Conservation (phyloP, 768 basidiomycete species). For the Ramaria sp. region DNA sequence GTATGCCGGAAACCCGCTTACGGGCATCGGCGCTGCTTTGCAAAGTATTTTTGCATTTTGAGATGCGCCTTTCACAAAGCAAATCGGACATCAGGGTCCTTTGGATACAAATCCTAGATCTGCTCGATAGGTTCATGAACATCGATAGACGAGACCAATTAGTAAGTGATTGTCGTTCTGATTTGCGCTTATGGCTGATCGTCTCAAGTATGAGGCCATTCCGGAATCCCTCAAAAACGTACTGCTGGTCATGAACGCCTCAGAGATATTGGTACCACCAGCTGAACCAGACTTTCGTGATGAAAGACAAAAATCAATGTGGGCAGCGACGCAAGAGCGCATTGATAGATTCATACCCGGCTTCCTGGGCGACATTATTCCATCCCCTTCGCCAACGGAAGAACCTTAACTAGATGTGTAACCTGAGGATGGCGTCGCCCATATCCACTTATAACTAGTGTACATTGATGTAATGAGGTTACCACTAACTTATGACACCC, state of each 20-base stretch:
- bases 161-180: conserved; percentile 36
- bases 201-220: conserved; percentile 75
- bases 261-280: conserved; percentile 69
- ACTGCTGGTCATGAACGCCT: conserved; percentile 90
- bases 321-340: conserved; percentile 77
- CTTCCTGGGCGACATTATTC: conserved; percentile 67
- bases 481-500: not conserved
- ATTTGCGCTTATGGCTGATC: not conserved
- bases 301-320: conserved; percentile 59
- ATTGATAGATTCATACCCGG: conserved; percentile 89
- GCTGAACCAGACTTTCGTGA: conserved; percentile 35
- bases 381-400: conserved; percentile 28
- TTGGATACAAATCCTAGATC: conserved; percentile 85
- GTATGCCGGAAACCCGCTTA: conserved; percentile 85
- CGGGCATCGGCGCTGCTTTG: conserved; percentile 84
- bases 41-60: conserved; percentile 93
- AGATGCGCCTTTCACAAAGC: conserved; percentile 55
- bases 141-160: conserved; percentile 77
- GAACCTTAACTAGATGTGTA: not conserved
- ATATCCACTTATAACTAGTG: not conserved
- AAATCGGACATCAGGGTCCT: conserved; percentile 57
- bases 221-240: conserved; percentile 97
- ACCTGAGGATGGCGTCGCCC: not conserved
- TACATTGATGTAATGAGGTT: not conserved
- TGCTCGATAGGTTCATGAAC: conserved; percentile 82